Percentiles rank a stretch among this genome's conserved stretches.
Conservation (phyloP, 495 filamentous ascomycete species). For the Tuber indicum region DNA sequence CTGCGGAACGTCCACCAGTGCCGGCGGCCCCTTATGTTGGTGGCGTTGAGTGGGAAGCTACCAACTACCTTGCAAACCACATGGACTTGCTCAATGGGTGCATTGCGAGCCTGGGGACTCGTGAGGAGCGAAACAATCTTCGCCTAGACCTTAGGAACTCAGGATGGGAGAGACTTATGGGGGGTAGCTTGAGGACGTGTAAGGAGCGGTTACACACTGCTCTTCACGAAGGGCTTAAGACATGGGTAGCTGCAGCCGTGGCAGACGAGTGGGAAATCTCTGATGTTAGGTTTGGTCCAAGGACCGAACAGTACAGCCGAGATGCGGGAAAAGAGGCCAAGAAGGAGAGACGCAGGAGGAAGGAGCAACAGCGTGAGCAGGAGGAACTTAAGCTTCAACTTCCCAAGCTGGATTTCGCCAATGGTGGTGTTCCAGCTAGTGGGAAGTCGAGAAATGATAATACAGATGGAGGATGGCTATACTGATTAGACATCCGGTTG, state of each 20-base stretch:
- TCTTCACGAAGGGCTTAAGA: slow-evolving; percentile 79
- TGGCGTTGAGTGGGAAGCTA: slow-evolving; percentile 98
- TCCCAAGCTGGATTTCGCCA: slow-evolving; percentile 29
- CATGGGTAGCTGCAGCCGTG: slow-evolving; percentile 78
- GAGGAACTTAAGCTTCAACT: slow-evolving; percentile 29
- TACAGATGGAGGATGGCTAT: slow-evolving; percentile 27
- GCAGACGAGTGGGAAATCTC: slow-evolving; percentile 74
- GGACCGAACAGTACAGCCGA: slow-evolving; percentile 23
- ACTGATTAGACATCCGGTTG: slow-evolving; percentile 5
- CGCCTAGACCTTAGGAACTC: slow-evolving; percentile 70
- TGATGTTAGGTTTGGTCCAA: slow-evolving; percentile 39
- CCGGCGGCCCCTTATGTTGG: slow-evolving; percentile 95
- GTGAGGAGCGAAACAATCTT: slow-evolving; percentile 67
- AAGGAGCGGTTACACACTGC: slow-evolving; percentile 90
- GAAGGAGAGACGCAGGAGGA: slow-evolving; percentile 30
- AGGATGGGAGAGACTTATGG: slow-evolving; percentile 89
- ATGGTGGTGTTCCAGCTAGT: slow-evolving; percentile 18
- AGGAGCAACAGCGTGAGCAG: slow-evolving; percentile 32
- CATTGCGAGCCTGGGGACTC: slow-evolving; percentile 70
- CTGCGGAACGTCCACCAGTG: slow-evolving; percentile 77
- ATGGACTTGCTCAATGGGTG: slow-evolving; percentile 89
- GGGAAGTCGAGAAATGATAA: neutral
- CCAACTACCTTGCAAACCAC: slow-evolving; percentile 87
- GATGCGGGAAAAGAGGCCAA: slow-evolving; percentile 28
- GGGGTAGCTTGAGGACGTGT: slow-evolving; percentile 73